Evolutionary conservation across 805 yeast species (phyloP).

Genomic region (Groenewaldozyma tartarivorans): DNA sequence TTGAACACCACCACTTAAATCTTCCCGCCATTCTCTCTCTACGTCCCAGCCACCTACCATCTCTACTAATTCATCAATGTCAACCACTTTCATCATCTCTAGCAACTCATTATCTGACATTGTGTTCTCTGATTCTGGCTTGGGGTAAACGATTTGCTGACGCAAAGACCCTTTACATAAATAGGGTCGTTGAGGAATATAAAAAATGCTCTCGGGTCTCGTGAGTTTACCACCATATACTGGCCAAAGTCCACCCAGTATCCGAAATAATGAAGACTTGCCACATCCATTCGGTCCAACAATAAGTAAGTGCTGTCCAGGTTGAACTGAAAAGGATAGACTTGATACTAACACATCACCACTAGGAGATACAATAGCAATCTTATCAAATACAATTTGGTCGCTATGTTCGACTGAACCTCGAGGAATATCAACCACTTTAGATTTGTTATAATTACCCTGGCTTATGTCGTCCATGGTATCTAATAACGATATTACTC

Average conservation of each 20-base stretch:
- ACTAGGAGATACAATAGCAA: conserved; percentile 80
- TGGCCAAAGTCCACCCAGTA: conserved; percentile 92
- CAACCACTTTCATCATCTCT: conserved; percentile 27
- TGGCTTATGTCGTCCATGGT: conserved; percentile 44
- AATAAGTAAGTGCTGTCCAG: conserved; percentile 77
- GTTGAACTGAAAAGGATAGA: conserved; percentile 61
- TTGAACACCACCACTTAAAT: conserved; percentile 83
- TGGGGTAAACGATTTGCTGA: conserved; percentile 87
- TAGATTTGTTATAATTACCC: conserved; percentile 25
- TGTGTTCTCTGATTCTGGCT: conserved; percentile 43
- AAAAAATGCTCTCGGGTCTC: conserved; percentile 70
- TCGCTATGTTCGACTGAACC: conserved; percentile 38
- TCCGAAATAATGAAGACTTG: conserved; percentile 81
- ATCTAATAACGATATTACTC: conserved; percentile 62
- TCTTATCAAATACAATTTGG: conserved; percentile 54
- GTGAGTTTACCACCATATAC: conserved; percentile 47
- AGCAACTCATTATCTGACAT: conserved; percentile 27
- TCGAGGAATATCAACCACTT: conserved; percentile 16
- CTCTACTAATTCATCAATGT: conserved; percentile 27
- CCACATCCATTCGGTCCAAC: conserved; percentile 98
- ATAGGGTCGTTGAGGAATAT: conserved; percentile 88
- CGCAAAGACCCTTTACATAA: conserved; percentile 69
- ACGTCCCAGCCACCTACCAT: conserved; percentile 52
- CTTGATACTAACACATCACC: conserved; percentile 61
- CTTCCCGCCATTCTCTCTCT: conserved; percentile 78